Conservation (phyloP, 1,284 basidiomycete genomes). For the Ganoderma leucocontextum region DNA sequence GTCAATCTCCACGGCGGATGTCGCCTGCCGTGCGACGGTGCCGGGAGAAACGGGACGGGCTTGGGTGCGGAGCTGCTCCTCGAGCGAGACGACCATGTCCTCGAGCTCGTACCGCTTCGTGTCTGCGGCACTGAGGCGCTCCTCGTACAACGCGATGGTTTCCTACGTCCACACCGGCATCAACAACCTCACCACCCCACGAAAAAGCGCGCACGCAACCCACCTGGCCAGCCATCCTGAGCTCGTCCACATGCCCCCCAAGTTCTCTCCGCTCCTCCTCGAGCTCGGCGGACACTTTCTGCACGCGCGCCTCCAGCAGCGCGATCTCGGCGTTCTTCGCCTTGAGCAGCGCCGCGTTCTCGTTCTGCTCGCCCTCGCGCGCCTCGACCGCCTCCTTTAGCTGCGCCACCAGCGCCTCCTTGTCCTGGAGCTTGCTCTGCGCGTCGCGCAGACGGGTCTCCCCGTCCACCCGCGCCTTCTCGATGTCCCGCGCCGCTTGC, state of each 20-base stretch:
- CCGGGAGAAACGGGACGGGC: constrained; percentile 49
- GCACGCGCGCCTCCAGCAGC: constrained; percentile 58
- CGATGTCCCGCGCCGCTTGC: constrained; percentile 52
- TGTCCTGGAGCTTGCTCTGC: constrained; percentile 57
- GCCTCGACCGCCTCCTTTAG: constrained; percentile 60
- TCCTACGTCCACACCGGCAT: constrained; percentile 58
- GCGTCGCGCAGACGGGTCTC: constrained; percentile 55
- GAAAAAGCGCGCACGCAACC: constrained; percentile 25
- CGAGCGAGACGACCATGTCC: constrained; percentile 68
- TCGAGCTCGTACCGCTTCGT: constrained; percentile 82
- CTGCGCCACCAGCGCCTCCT: constrained; percentile 52
- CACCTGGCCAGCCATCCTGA: constrained; percentile 86
- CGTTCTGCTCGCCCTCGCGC: constrained; percentile 61
- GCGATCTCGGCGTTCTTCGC: constrained; percentile 65
- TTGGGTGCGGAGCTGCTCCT: constrained; percentile 59
- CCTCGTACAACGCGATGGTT: constrained; percentile 93
- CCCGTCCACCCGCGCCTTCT: constrained; percentile 54
- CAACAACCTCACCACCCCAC: not conserved
- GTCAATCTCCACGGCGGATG: constrained; percentile 86
- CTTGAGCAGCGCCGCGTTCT: constrained; percentile 57
- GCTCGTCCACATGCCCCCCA: constrained; percentile 77
- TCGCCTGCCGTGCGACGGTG: constrained; percentile 49
- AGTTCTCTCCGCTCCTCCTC: constrained; percentile 76
- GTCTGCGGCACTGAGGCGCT: constrained; percentile 78
- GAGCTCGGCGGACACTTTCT: constrained; percentile 57